These are phyloP conservation scores for Cantharellus cinnabarinus DNA, from an alignment of 768 basidiomycete species.

Conservation along the genomic window DNA sequence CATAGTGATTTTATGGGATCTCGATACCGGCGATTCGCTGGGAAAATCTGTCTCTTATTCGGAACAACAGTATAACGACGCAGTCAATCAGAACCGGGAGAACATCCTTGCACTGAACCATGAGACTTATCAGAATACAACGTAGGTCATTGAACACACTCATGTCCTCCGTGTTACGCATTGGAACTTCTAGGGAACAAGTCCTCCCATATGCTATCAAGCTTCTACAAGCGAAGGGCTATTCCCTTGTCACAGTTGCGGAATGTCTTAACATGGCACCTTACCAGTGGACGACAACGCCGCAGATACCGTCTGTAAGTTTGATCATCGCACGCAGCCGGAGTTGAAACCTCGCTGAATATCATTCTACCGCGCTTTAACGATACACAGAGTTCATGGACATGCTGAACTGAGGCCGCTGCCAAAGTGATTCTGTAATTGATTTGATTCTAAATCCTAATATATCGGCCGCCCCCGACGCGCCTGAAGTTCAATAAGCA, in stretches of 20 bases:
- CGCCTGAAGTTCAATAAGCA: no score
- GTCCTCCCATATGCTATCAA: conserved; percentile 6
- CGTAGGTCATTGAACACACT: not conserved
- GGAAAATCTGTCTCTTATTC: conserved; percentile 2
- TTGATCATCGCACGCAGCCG: no score
- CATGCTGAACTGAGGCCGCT: no score
- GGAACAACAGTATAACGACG: not conserved
- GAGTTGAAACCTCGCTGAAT: no score
- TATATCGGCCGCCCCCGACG: no score
- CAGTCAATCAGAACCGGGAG: conserved; percentile 5
- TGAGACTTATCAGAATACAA: conserved; percentile 2
- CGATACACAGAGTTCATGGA: no score
- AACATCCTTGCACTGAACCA: conserved; percentile 9
- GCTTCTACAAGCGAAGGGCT: not conserved
- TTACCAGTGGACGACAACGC: not conserved
- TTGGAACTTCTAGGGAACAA: not conserved
- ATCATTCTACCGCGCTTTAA: no score
- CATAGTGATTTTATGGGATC: not conserved
- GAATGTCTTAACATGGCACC: conserved; percentile 1
- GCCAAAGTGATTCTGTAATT: no score
- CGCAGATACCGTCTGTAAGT: not conserved
- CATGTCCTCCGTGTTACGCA: not conserved
- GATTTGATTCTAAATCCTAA: no score
- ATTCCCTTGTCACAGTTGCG: conserved; percentile 8
- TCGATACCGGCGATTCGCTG: not conserved